Percentiles rank a stretch among this genome's conserved stretches.
phyloP scores from a whole-genome alignment of 495 filamentous ascomycete species.

The Neurospora tetrasperma region DNA sequence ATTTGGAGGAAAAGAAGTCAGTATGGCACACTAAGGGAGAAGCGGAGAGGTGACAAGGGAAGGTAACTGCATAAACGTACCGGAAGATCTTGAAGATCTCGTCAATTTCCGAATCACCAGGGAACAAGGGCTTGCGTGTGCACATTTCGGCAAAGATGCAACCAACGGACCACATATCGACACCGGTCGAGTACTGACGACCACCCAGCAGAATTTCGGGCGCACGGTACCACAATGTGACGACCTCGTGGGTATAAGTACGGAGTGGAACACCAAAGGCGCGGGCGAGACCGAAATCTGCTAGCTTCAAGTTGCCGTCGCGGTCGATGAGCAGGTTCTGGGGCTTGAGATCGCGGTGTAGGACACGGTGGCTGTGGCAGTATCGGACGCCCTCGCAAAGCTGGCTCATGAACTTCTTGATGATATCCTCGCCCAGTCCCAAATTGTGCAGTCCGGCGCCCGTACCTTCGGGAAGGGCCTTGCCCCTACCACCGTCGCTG shows the following conservation, averaged over 20 bases:
- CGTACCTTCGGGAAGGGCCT: conserved; percentile 73
- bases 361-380: conserved; percentile 88
- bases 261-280: conserved; percentile 93
- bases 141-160: conserved; percentile 99
- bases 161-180: conserved; percentile 98
- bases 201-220: conserved; percentile 96
- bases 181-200: conserved; percentile 93
- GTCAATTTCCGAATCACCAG: conserved; percentile 97
- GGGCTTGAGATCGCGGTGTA: conserved; percentile 95
- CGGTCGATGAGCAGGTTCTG: conserved; percentile 94
- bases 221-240: conserved; percentile 97
- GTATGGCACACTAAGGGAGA: neutral
- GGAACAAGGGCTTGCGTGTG: conserved; percentile 94
- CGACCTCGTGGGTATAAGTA: conserved; percentile 98
- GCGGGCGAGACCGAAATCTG: conserved; percentile 92
- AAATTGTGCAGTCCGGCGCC: conserved; percentile 53
- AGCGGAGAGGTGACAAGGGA: neutral
- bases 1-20: conserved; percentile 2
- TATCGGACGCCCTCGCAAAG: conserved; percentile 84
- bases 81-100: conserved; percentile 99
- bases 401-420: conserved; percentile 97
- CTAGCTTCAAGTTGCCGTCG: conserved; percentile 92
- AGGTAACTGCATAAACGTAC: conserved; percentile 37
- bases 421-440: conserved; percentile 81
- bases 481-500: conserved; percentile 80